Evolutionary conservation across 163 green algal genomes (phyloP).

Genomic region (Scenedesmus sp.): DNA sequence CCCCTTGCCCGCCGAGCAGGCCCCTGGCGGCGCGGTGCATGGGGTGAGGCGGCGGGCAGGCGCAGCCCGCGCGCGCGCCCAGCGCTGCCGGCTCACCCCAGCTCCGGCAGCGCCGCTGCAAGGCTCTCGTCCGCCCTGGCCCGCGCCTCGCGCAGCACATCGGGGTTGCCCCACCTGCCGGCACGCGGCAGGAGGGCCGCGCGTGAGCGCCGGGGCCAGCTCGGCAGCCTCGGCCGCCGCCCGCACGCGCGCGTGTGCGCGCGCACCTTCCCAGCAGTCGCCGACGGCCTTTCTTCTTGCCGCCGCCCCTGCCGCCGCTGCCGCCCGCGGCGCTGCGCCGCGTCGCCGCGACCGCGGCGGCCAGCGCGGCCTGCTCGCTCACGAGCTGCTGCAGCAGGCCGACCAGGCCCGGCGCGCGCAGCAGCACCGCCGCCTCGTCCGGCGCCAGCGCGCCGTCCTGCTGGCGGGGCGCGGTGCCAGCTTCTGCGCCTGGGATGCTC

Average conservation of each 20-base stretch:
- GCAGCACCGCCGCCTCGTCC: conserved; percentile 37
- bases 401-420: conserved; percentile 6
- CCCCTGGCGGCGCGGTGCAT: no score
- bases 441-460: no score
- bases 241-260: not conserved
- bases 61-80: no score
- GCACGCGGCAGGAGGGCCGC: not conserved
- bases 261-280: conserved; percentile 9
- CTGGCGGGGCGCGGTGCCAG: no score
- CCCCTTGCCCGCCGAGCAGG: no score
- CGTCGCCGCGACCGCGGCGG: not conserved
- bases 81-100: conserved; percentile 32
- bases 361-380: conserved; percentile 36
- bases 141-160: conserved; percentile 33
- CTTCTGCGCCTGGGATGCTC: not conserved
- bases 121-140: conserved; percentile 56
- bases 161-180: conserved; percentile 37
- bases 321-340: not conserved
- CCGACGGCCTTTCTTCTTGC: conserved; percentile 25
- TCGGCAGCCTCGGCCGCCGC: not conserved
- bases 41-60: no score
- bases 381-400: conserved; percentile 50
- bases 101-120: conserved; percentile 53
- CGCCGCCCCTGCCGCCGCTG: not conserved
- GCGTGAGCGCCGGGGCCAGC: not conserved